Evolutionary conservation across 202 grass and related monocot species (phyloP), one percentile per base, ranked within the genome.

Genomic region (Setaria italica): DNA sequence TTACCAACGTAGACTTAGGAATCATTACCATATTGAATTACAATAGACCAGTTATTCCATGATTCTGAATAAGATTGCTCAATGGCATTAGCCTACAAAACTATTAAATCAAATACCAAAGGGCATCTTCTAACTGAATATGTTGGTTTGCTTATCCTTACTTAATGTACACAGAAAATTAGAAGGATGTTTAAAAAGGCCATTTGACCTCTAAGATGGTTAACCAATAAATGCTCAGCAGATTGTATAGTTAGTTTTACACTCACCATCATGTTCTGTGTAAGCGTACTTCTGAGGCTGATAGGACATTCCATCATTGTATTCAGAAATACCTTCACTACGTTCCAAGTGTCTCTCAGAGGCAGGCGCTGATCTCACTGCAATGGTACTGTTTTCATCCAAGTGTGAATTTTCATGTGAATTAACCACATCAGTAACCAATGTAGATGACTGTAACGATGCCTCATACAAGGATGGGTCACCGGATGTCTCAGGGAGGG

Each of bases 251-350:
- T 76, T 32, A 82, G 47, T 49, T 78, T 30, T 78, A 48, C 67
- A 82, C 69, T 89, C 85, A 99, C 97, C 90, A 87, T 99, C 89
- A 2, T 87, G 84, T 62, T 88, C 82, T 78, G 84, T 60, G 78
- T 67, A 86, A 78, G 85, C 87, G 82, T 80, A 78, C 20, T 54
- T 72, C 53, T 94, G 90, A 82, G 90, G 87, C 74, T 91, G 63
- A 75, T 92, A 92, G 5, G 87, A 82, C 43, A 80, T 72, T 65
- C 58, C 88, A 77, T 93, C 87, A 68, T 91, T 87, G 72, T 94
- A 89, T 84, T 91, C 72, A 50, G 77, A 85, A 89, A 81, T 78
- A 54, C 85, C 87, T 85, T 67, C 88, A 63, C 72, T 80, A 76
- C 62, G 68, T 72, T 94, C 97, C 53, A 85, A 76, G 72, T 91